Evolutionary conservation across 371 early-diverging fungal genomes (phyloP), one percentile per base, ranked within the genome.

Genomic region (Apophysomyces elegans): DNA sequence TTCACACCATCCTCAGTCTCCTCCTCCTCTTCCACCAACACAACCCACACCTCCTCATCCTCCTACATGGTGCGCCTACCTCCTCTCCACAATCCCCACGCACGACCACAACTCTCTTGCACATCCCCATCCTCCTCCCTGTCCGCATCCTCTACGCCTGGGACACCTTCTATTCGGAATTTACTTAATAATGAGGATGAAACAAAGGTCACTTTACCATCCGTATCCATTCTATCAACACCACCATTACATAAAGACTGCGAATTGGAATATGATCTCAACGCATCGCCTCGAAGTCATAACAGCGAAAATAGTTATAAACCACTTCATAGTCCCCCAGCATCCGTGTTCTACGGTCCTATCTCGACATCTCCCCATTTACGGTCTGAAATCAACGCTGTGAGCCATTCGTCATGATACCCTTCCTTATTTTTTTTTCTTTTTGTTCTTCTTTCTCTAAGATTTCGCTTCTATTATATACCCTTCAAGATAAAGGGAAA

Each of bases 91-190:
- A n/a, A 50, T 26, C n/a, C 9, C 21, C 54, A 21, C n/a, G 18
- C 54, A 50, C 54, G 21, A 21, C 14, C 39, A 32, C 26, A 59
- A 36, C 60, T 35, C 45, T 16, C 54, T 65, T 37, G 59, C 63
- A 59, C 63, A 35, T 68, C 68, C 7, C 45, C 67, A 44, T 70
- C 73, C 16, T 71, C 77, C 18, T 66, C 69, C 36, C 67, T 73
- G 3, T 65, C 73, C 13, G 43, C 72, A 39, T 74, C 74, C n/a
- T 69, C 74, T 13, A 56, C 71, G 9, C 68, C 69, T 2, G 72
- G 71, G 37, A 58, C 70, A 12, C 66, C 74, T 9, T 61, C 77
- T 1, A 77, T 77, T 37, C 74, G 72, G 47, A 72, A 69, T 26
- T 58, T 77, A 44, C 66, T 77, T 37, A 77, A 77, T 57, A 66